A percentile compares a stretch with the other conserved stretches of the same genome.
These are phyloP conservation scores for Tylopilus subfusipes DNA, from an alignment of 768 basidiomycete species.

Conservation along the genomic window DNA sequence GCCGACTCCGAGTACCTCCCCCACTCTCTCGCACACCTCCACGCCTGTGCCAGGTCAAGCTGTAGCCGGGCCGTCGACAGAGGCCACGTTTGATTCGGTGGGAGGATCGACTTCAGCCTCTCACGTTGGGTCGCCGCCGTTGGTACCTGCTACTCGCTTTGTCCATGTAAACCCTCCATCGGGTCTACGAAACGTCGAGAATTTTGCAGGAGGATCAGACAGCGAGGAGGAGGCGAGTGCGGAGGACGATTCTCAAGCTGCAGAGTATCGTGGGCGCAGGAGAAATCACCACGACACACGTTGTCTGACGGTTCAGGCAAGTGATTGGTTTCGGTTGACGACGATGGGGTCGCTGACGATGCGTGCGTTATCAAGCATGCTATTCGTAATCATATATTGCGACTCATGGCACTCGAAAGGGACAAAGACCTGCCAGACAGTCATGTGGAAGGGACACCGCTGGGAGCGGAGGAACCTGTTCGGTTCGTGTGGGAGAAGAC, in stretches of 20 bases:
- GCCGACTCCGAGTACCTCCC: conserved; percentile 29
- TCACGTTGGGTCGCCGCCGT: conserved; percentile 14
- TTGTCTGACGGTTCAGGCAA: conserved; percentile 66
- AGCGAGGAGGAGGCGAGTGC: conserved; percentile 38
- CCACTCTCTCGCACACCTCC: conserved; percentile 29
- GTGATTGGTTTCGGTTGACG: conserved; percentile 8
- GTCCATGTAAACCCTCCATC: conserved; percentile 14
- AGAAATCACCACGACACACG: conserved; percentile 60
- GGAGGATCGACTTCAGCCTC: conserved; percentile 3
- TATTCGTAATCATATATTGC: conserved; percentile 63
- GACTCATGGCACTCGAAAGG: conserved; percentile 51
- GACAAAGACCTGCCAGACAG: conserved; percentile 62
- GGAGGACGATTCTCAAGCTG: conserved; percentile 33
- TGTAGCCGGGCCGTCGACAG: conserved; percentile 8
- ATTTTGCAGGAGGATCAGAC: conserved; percentile 31
- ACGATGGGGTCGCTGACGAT: conserved; percentile 1
- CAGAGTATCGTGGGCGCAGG: conserved; percentile 40
- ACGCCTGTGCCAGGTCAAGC: conserved; percentile 21
- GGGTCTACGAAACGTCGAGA: conserved; percentile 20
- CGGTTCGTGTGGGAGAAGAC: conserved; percentile 83
- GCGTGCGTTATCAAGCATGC: conserved; percentile 48
- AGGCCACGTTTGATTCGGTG: not conserved
- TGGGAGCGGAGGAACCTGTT: conserved; percentile 50
- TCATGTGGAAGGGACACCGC: conserved; percentile 49
- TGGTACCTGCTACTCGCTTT: conserved; percentile 20